Conservation (phyloP, 306 rosid species). For the Cicer judaicum region DNA sequence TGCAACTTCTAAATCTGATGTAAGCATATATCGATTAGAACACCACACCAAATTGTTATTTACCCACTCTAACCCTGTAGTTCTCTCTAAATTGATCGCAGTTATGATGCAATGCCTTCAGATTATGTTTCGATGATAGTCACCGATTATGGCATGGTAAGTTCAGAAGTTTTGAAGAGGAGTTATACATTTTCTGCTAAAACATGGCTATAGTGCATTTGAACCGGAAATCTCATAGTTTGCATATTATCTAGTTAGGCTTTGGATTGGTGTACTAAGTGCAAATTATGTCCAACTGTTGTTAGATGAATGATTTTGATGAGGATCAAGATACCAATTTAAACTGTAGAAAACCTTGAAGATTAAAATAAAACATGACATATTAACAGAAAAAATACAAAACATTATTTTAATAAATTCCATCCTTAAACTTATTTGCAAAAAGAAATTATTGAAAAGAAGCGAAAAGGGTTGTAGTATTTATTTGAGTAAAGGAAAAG, state of each 20-base stretch:
- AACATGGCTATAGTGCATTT: slow-evolving; percentile 21
- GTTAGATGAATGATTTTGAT: slow-evolving; percentile 9
- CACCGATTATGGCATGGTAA: slow-evolving; percentile 64
- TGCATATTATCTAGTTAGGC: slow-evolving; percentile 13
- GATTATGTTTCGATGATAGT: slow-evolving; percentile 61
- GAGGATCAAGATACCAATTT: slow-evolving; percentile 15
- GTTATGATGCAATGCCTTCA: slow-evolving; percentile 72
- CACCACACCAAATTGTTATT: slow-evolving; percentile 31
- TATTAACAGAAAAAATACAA: neutral
- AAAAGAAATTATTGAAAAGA: neutral
- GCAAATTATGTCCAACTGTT: neutral
- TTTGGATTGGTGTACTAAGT: slow-evolving; percentile 5
- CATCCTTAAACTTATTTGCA: neutral
- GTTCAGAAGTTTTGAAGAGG: slow-evolving; percentile 28
- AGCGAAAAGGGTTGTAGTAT: neutral
- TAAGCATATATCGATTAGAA: slow-evolving; percentile 41
- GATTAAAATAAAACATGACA: neutral
- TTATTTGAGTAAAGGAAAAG: slow-evolving; percentile 18
- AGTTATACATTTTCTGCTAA: slow-evolving; percentile 7
- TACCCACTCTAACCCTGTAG: slow-evolving; percentile 45
- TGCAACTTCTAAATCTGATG: slow-evolving; percentile 66
- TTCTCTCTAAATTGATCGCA: slow-evolving; percentile 51
- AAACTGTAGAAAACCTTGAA: neutral
- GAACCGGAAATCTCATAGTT: neutral
- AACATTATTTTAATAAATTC: neutral